phyloP scores from a whole-genome alignment of 768 basidiomycete genomes.

The Leccinum incarnatum region DNA sequence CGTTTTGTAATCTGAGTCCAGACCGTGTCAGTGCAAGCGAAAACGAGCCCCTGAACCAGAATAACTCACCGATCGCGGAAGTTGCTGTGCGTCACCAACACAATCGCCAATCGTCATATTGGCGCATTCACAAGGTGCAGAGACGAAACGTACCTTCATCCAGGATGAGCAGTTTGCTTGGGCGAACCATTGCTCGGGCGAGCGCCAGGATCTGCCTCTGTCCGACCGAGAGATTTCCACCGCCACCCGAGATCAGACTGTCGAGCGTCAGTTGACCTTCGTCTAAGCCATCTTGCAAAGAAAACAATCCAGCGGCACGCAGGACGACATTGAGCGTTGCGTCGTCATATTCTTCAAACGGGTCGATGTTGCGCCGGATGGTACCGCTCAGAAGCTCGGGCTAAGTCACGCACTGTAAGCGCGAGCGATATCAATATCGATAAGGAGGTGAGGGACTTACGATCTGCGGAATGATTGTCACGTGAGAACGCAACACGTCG shows the following conservation, averaged over 20 bases:
- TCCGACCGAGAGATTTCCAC: constrained; percentile 52
- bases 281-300: constrained; percentile 37
- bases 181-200: constrained; percentile 56
- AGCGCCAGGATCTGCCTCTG: constrained; percentile 60
- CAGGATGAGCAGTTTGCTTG: constrained; percentile 54
- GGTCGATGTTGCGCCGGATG: constrained; percentile 59
- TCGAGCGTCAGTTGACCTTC: constrained; percentile 43
- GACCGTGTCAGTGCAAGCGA: neutral
- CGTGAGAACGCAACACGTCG: neutral
- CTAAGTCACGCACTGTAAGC: neutral
- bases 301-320: constrained; percentile 45
- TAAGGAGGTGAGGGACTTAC: neutral
- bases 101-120: neutral
- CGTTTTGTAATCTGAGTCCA: constrained; percentile 49
- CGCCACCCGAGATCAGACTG: constrained; percentile 42
- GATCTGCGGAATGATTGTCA: constrained; percentile 3
- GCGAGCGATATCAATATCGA: neutral
- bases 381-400: constrained; percentile 43
- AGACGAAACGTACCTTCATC: constrained; percentile 44
- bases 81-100: constrained; percentile 32
- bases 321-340: constrained; percentile 47
- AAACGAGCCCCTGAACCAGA: neutral
- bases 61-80: constrained; percentile 39
- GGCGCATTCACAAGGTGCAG: neutral
- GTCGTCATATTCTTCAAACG: constrained; percentile 55